phyloP scores from a whole-genome alignment of 352 stramenopile species.

The Globisporangium camurandrum region DNA sequence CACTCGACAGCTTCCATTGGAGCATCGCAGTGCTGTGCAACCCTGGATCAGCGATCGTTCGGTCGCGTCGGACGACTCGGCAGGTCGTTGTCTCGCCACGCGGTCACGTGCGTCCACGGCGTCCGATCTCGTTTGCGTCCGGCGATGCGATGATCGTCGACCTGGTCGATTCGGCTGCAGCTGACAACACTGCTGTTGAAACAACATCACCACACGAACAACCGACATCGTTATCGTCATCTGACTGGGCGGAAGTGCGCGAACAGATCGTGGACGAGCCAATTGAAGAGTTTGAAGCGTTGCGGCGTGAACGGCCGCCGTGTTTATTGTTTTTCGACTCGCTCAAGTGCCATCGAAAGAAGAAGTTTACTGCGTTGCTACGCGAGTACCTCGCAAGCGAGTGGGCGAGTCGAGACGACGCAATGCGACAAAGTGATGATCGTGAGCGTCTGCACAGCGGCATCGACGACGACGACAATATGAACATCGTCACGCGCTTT shows the following conservation, averaged over 20 bases:
- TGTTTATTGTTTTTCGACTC: constrained; percentile 95
- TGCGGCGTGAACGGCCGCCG: constrained; percentile 34
- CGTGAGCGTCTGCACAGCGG: constrained; percentile 3
- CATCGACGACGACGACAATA: constrained; percentile 5
- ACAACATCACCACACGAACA: no score
- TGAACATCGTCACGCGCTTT: constrained; percentile 35
- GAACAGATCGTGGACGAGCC: constrained; percentile 39
- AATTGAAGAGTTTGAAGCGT: constrained; percentile 21
- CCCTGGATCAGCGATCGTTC: constrained; percentile 59
- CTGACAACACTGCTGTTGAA: no score
- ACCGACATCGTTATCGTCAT: no score
- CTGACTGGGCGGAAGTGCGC: constrained; percentile 11
- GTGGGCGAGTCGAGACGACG: constrained; percentile 28
- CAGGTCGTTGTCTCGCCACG: constrained; percentile 5
- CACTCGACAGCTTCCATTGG: constrained; percentile 76
- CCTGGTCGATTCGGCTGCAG: no score
- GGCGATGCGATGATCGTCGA: constrained; percentile 18
- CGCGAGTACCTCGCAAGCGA: constrained; percentile 85
- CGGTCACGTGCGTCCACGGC: constrained; percentile 11
- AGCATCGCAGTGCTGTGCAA: constrained; percentile 85
- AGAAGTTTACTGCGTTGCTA: constrained; percentile 76
- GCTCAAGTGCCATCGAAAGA: constrained; percentile 90
- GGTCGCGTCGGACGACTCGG: constrained; percentile 21
- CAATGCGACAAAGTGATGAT: background rate
- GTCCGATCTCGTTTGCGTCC: constrained; percentile 4